Conservation (phyloP, 257 asterid species). For the Parsonsia alboflavescens region DNA sequence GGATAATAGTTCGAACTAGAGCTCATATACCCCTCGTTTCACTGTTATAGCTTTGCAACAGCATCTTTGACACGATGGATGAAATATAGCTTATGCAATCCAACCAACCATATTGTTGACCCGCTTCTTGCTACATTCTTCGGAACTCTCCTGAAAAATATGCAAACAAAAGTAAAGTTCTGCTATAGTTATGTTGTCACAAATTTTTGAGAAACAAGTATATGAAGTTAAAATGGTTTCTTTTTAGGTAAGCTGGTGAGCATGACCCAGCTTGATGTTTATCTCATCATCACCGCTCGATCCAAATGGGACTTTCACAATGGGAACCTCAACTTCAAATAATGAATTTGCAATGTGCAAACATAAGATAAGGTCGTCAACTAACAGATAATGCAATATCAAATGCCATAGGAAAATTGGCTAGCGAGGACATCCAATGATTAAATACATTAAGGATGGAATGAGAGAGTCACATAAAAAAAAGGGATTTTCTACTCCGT, state of each 20-base stretch:
- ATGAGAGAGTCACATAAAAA: too few relatives aligned
- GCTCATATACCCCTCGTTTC: too few relatives aligned
- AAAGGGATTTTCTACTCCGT: too few relatives aligned
- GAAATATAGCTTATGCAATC: background rate
- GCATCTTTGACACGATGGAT: background rate
- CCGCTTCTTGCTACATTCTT: background rate
- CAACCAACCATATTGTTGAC: background rate
- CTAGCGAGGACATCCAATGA: background rate
- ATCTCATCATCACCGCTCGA: background rate
- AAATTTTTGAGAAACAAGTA: background rate
- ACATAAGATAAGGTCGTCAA: background rate
- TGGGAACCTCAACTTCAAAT: background rate
- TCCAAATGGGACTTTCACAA: background rate
- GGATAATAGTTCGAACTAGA: too few relatives aligned
- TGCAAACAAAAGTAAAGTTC: background rate
- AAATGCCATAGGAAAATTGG: background rate
- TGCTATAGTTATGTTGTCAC: background rate
- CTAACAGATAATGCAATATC: background rate
- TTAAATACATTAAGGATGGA: background rate
- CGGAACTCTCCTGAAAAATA: background rate
- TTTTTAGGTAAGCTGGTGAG: background rate
- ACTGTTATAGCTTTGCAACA: background rate
- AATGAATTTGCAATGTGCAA: background rate
- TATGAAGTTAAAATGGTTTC: background rate
- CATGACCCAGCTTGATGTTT: slow-evolving; percentile 1